phyloP scores from a whole-genome alignment of 257 asterid species.

The Solanum acaule region DNA sequence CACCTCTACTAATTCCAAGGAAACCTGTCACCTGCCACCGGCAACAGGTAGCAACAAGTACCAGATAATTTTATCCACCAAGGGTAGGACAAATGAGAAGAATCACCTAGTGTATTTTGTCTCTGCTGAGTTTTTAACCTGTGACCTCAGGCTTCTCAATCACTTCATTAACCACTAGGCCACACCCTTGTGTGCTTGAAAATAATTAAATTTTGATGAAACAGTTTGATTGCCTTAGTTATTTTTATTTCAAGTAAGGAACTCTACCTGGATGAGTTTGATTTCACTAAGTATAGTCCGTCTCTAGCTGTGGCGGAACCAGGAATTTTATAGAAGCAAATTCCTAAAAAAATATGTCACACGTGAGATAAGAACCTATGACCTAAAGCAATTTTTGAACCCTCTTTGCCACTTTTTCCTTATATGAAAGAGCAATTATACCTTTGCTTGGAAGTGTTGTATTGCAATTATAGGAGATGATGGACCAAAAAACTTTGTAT shows the following conservation, averaged over 20 bases:
- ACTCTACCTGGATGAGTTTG: not conserved
- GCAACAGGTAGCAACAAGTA: too few relatives aligned
- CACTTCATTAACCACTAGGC: too few relatives aligned
- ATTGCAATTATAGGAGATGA: not conserved
- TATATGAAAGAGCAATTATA: not conserved
- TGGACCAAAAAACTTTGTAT: not conserved
- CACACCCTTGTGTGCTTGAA: too few relatives aligned
- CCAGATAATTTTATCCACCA: too few relatives aligned
- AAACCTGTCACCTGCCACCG: too few relatives aligned
- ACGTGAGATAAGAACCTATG: not conserved
- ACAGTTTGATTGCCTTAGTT: not conserved
- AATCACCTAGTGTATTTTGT: too few relatives aligned
- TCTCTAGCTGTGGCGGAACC: not conserved
- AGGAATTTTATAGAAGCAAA: not conserved
- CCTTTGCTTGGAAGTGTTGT: not conserved
- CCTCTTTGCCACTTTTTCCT: not conserved
- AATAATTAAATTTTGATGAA: too few relatives aligned
- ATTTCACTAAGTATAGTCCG: not conserved
- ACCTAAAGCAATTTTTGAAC: not conserved
- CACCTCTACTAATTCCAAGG: too few relatives aligned
- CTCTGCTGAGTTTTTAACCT: too few relatives aligned
- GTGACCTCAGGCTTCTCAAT: too few relatives aligned
- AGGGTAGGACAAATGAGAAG: too few relatives aligned
- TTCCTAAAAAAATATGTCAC: not conserved
- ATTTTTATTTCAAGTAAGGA: not conserved